Evolutionary conservation across 1,284 basidiomycete genomes (phyloP), one percentile per base, ranked within the genome.

Genomic region (Ganoderma sinense): DNA sequence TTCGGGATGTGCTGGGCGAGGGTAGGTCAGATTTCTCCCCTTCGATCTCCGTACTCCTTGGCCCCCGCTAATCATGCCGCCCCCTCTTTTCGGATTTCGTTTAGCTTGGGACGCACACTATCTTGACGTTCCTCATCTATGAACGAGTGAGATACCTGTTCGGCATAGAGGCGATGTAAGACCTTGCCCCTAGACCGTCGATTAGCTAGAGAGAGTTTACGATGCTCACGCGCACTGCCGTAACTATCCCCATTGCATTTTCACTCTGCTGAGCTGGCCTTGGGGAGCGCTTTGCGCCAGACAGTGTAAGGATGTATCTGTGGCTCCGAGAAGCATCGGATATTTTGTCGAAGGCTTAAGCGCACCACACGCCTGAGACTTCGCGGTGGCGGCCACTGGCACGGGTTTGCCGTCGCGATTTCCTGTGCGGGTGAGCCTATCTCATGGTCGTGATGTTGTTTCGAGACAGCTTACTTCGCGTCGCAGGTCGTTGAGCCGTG

Each of bases 1-100:
- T 83, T 83, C 66, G 77, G 78, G 13, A 82, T 83, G 81, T 82
- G 81, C 66, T 83, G 82, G 82, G 81, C 81, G 8, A 73, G 82
- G 58, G 82, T 82, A 67, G 60, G 81, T 78, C 39, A 2, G n/a
- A n/a, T n/a, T 20, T 11, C 36, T 4, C 41, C 63, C 4, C 26
- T 18, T 11, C 16, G 10, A 48, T 29, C 3, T 62, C 18, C 11
- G 1, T 16, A 43, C 26, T 14, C 2, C 10, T 11, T 23, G 13
- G n/a, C 10, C 20, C 20, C 16, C n/a, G 8, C 58, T 58, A n/a
- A 61, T 7, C 64, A 1, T 23, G 26, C 29, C 23, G n/a, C 2
- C 1, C 36, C 16, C 41, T 2, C 29, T 18, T 29, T n/a, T 36
- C 36, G 1, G 36, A 36, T 36, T 10, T 36, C 36, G 5, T 16